Evolutionary conservation across 2,329 filamentous ascomycete genomes (phyloP).

Genomic region (Ambrosiella cleistominuta): DNA sequence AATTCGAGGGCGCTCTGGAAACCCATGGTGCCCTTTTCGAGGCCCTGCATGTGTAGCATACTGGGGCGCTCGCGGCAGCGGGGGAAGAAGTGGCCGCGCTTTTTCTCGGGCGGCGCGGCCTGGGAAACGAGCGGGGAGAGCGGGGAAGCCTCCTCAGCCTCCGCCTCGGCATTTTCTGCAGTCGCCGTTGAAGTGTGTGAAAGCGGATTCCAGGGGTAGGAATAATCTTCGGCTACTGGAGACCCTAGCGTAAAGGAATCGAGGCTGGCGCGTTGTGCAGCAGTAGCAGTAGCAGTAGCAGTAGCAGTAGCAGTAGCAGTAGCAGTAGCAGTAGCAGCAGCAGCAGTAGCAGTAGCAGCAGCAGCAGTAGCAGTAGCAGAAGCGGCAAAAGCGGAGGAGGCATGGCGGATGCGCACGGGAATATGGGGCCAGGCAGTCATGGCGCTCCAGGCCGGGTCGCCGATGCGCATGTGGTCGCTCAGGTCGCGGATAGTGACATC

Average conservation of each 20-base stretch:
- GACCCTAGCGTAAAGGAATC: conserved; percentile 7
- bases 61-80: conserved; percentile 45
- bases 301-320: too few relatives aligned
- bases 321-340: not conserved
- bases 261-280: conserved; percentile 19
- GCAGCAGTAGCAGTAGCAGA: not conserved
- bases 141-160: too few relatives aligned
- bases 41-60: conserved; percentile 55
- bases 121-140: conserved; percentile 6
- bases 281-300: not conserved
- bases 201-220: not conserved
- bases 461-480: conserved; percentile 46
- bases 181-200: conserved; percentile 7
- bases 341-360: not conserved
- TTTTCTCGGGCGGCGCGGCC: conserved; percentile 22
- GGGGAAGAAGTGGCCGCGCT: conserved; percentile 39
- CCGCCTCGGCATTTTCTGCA: conserved; percentile 24
- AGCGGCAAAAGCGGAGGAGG: not conserved
- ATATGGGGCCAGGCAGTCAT: conserved; percentile 47
- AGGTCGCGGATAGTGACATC: conserved; percentile 43
- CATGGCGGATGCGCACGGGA: conserved; percentile 19
- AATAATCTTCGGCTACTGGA: conserved; percentile 4
- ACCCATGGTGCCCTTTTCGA: conserved; percentile 54
- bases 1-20: conserved; percentile 52
- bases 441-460: conserved; percentile 44